These are phyloP conservation scores for Erysiphe neolycopersici DNA, from an alignment of 2,329 filamentous ascomycete species.

Conservation along the genomic window DNA sequence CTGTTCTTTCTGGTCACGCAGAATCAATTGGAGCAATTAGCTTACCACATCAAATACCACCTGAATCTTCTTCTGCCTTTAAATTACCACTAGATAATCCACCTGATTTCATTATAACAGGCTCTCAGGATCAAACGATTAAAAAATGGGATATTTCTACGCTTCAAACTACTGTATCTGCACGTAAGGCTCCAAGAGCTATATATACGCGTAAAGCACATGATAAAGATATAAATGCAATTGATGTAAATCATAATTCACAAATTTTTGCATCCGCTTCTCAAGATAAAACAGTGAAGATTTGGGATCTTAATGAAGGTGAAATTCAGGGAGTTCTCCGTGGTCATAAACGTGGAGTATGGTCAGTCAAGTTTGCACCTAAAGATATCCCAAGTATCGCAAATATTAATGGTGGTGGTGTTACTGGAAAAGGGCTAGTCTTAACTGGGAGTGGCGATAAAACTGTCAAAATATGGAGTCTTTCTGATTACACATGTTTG, in stretches of 20 bases:
- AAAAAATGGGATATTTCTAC: constrained; percentile 74
- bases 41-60: constrained; percentile 43
- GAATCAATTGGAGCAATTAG: constrained; percentile 82
- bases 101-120: constrained; percentile 64
- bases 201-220: constrained; percentile 83
- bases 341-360: constrained; percentile 84
- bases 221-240: constrained; percentile 94
- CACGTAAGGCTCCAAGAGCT: constrained; percentile 33
- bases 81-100: constrained; percentile 52
- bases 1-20: constrained; percentile 69
- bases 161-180: constrained; percentile 17
- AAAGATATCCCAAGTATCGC: constrained; percentile 46
- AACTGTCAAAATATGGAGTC: constrained; percentile 82
- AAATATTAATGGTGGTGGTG: constrained; percentile 29
- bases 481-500: constrained; percentile 76
- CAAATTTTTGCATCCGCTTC: constrained; percentile 87
- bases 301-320: constrained; percentile 76
- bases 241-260: constrained; percentile 49
- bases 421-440: constrained; percentile 55
- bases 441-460: constrained; percentile 89
- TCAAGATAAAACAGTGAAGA: constrained; percentile 89
- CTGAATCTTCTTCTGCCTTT: constrained; percentile 40
- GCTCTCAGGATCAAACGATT: constrained; percentile 83
- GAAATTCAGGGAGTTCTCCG: constrained; percentile 76
- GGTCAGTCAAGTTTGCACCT: constrained; percentile 80